phyloP scores from a whole-genome alignment of 345 rosid genomes.

The Melaleuca quinquenervia region DNA sequence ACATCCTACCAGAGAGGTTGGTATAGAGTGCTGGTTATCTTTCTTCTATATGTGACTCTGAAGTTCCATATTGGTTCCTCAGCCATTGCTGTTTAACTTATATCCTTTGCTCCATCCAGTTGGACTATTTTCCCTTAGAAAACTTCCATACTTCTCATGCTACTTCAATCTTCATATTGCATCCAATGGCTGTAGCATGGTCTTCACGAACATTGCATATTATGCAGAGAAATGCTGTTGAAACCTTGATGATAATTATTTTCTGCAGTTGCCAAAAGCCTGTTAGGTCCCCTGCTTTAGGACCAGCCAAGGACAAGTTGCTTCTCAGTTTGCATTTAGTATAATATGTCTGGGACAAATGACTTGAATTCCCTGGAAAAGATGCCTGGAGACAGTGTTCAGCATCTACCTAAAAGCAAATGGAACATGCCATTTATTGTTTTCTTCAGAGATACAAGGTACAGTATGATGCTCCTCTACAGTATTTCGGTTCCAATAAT shows the following conservation, averaged over 20 bases:
- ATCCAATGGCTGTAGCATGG: background rate
- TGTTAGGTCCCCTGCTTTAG: background rate
- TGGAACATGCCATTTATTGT: constrained; percentile 44
- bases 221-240: background rate
- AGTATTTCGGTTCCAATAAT: background rate
- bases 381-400: background rate
- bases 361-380: background rate
- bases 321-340: background rate
- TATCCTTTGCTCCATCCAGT: background rate
- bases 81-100: background rate
- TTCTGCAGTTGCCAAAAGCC: background rate
- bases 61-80: background rate
- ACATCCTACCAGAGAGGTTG: background rate
- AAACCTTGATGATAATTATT: background rate
- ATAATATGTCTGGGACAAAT: background rate
- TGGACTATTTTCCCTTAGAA: background rate
- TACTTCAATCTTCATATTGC: background rate
- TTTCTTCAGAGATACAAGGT: constrained; percentile 75
- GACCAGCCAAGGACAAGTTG: background rate
- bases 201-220: background rate
- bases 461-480: background rate
- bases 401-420: constrained; percentile 1
- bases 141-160: background rate
- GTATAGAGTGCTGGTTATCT: background rate
- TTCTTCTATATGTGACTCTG: background rate